Conservation (phyloP, 192 early-diverging fungal genomes). For the Dimargaris xerosporica region DNA sequence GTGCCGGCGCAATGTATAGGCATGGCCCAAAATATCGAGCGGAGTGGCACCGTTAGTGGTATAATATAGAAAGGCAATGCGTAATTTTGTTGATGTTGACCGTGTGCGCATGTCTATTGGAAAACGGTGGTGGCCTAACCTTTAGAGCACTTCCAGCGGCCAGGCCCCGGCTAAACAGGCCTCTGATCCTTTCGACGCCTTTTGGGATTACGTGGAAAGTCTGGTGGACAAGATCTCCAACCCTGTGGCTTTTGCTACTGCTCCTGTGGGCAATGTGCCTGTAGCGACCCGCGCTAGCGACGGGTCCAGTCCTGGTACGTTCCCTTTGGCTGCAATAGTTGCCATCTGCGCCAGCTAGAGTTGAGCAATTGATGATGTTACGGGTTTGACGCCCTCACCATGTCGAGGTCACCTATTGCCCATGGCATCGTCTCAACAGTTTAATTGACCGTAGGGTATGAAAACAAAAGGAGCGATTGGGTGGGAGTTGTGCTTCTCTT, state of each 20-base stretch:
- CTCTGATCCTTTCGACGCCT: not conserved
- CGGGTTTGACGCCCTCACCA: not conserved
- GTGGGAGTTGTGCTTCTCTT: too few species aligned
- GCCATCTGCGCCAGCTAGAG: not conserved
- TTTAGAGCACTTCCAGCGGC: too few species aligned
- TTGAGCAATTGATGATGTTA: not conserved
- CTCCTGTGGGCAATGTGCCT: not conserved
- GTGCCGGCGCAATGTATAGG: too few species aligned
- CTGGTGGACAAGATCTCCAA: not conserved
- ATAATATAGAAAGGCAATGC: too few species aligned
- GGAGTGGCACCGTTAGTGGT: too few species aligned
- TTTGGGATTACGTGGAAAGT: constrained; percentile 1
- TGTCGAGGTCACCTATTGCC: not conserved
- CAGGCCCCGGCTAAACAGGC: too few species aligned
- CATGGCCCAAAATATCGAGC: too few species aligned
- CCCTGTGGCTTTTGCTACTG: not conserved
- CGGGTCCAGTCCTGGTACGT: not conserved
- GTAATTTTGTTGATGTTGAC: too few species aligned
- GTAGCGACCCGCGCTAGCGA: not conserved
- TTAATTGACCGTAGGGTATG: too few species aligned
- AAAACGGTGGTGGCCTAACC: too few species aligned
- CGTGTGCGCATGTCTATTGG: too few species aligned
- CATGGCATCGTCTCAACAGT: not conserved
- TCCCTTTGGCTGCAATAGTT: not conserved
- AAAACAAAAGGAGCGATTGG: too few species aligned